Base-by-base conservation (phyloP, 495 filamentous ascomycete genomes). In the Aspergillus avenaceus region DNA sequence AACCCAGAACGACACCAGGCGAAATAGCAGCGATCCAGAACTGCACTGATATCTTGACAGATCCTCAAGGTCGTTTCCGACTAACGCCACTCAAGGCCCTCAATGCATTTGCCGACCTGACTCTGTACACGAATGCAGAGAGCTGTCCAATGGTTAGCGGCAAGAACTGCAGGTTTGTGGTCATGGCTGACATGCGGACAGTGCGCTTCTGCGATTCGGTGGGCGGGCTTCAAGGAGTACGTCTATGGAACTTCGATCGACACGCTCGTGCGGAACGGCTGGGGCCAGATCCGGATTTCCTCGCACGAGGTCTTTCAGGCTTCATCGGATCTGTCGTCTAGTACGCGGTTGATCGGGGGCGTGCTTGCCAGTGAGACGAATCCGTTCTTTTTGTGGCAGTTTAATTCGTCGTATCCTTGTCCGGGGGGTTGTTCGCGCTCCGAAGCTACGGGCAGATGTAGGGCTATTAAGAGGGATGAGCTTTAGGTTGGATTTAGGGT, bases 81-180 rank as follows among this genome's bases (percentile, higher is more conserved):
- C 56, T 81, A 13, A 66, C 45, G 5, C 50, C 70, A 0, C 37
- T 62, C 14, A 69, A 67, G 45, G 67, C 72, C 0, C 40, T 69
- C 9, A 63, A 53, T 18, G 78, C 77, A 14, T 80, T 75, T 45
- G 36, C 54, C n/a, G 47, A 70, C 27, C 53, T 83, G 14, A 65
- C 68, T 8, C 60, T 81, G 4, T 83, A 83, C 61, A 83, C 78
- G 7, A 81, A 76, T 58, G 77, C 71, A 5, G 77, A 81, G 54
- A 73, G 71, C 46, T 83, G 79, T 59, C 76, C 77, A 7, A 83
- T 81, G 73, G 66, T 72, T 51, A 45, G 48, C 45, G 22, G 31
- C n/a, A n/a, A n/a, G n/a, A n/a, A n/a, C n/a, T n/a, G n/a, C n/a
- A n/a, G n/a, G n/a, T n/a, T n/a, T n/a, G n/a, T n/a, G n/a, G n/a